Percentiles rank a stretch among this genome's conserved stretches.
Evolutionary conservation across 169 alveolate species (phyloP).

Genomic region (Plasmodium adleri): DNA sequence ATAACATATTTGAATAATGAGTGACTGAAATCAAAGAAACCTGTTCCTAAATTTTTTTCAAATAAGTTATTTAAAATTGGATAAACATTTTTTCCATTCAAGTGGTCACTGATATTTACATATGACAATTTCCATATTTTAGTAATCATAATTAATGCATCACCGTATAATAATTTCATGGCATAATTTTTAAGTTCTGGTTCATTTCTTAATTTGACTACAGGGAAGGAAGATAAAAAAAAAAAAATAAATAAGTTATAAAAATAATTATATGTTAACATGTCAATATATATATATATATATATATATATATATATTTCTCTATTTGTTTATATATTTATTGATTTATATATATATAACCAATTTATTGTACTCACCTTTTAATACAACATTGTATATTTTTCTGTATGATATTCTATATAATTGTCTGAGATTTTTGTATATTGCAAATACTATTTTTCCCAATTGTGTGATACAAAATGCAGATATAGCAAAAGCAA

Average conservation of each 20-base stretch:
- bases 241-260: not conserved
- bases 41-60: conserved; percentile 70
- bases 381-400: conserved; percentile 12
- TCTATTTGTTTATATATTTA: not conserved
- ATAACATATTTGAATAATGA: conserved; percentile 51
- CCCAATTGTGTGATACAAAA: conserved; percentile 52
- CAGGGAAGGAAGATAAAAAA: not conserved
- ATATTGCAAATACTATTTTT: conserved; percentile 35
- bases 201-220: conserved; percentile 26
- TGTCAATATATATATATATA: not conserved
- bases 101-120: conserved; percentile 39
- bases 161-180: conserved; percentile 61
- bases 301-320: not conserved
- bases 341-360: not conserved
- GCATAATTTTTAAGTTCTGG: conserved; percentile 43
- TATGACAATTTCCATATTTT: conserved; percentile 75
- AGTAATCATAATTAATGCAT: conserved; percentile 58
- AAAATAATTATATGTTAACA: not conserved
- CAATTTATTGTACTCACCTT: conserved; percentile 24
- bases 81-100: conserved; percentile 27
- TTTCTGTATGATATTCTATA: conserved; percentile 50
- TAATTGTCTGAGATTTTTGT: conserved; percentile 30
- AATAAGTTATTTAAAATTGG: conserved; percentile 52
- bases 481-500: conserved; percentile 66
- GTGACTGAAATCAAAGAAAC: conserved; percentile 71